A percentile compares a stretch with the other conserved stretches of the same genome.
These are phyloP conservation scores for Akanthomyces lecanii DNA, from an alignment of 2,329 filamentous ascomycete genomes.

Conservation along the genomic window DNA sequence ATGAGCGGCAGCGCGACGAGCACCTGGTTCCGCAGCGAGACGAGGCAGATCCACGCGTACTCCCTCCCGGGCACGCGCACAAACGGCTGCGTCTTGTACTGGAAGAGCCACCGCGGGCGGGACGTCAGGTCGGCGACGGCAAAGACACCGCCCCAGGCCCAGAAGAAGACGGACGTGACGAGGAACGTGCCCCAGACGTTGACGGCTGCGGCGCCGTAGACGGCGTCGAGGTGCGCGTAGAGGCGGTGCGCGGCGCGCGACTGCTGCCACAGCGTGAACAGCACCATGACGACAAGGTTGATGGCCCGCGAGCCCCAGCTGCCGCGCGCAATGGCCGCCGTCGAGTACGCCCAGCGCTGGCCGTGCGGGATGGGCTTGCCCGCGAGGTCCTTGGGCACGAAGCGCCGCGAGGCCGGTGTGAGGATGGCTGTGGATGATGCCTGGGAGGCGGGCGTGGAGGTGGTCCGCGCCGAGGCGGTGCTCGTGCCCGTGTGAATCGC, in stretches of 20 bases:
- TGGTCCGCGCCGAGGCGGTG: background rate
- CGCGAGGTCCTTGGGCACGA: constrained; percentile 18
- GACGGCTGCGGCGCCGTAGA: constrained; percentile 26
- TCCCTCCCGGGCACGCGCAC: constrained; percentile 20
- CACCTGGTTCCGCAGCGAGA: constrained; percentile 43
- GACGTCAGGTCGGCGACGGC: constrained; percentile 33
- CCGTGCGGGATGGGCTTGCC: constrained; percentile 19
- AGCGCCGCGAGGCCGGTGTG: constrained; percentile 9
- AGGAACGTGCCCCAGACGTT: constrained; percentile 35
- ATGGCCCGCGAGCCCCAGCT: constrained; percentile 7
- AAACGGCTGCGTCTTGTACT: constrained; percentile 49
- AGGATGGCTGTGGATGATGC: background rate
- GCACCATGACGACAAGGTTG: background rate
- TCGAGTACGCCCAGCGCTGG: constrained; percentile 19
- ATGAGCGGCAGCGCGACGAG: constrained; percentile 23
- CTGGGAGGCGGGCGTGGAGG: background rate
- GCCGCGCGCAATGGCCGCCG: constrained; percentile 7
- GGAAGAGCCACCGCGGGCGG: constrained; percentile 39
- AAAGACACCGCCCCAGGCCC: constrained; percentile 36
- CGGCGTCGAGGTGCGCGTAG: constrained; percentile 17
- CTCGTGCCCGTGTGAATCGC: constrained; percentile 4
- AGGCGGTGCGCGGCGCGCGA: constrained; percentile 14
- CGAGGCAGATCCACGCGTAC: constrained; percentile 20
- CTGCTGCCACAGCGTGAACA: constrained; percentile 18
- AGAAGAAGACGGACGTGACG: constrained; percentile 38